Conservation (phyloP, 2,329 filamentous ascomycete species). For the Zopfia rhizophila region DNA sequence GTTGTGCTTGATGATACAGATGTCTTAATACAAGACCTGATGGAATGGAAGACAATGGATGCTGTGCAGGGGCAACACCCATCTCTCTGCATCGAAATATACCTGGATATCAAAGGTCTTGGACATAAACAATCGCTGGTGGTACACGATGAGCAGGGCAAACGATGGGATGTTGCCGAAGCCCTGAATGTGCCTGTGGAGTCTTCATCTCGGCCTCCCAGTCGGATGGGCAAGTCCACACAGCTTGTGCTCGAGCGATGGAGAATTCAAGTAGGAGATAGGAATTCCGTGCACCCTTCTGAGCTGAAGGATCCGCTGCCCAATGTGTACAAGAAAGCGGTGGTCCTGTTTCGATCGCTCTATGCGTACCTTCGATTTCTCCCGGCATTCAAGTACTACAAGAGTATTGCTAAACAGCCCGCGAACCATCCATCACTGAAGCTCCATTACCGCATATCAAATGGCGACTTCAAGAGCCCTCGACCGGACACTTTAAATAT, state of each 20-base stretch:
- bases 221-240: slow-evolving; percentile 58
- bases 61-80: slow-evolving; percentile 80
- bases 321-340: slow-evolving; percentile 95
- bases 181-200: slow-evolving; percentile 74
- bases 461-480: slow-evolving; percentile 64
- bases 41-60: slow-evolving; percentile 83
- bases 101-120: slow-evolving; percentile 81
- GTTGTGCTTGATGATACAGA: slow-evolving; percentile 94
- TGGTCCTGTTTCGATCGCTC: slow-evolving; percentile 91
- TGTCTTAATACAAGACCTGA: slow-evolving; percentile 82
- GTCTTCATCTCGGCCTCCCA: slow-evolving; percentile 59
- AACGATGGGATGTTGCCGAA: slow-evolving; percentile 91
- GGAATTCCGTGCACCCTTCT: slow-evolving; percentile 62
- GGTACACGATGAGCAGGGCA: slow-evolving; percentile 86
- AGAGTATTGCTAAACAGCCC: slow-evolving; percentile 76
- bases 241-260: slow-evolving; percentile 92
- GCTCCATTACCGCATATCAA: slow-evolving; percentile 82
- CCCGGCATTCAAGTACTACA: slow-evolving; percentile 86
- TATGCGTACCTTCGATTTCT: slow-evolving; percentile 84
- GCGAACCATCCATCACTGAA: slow-evolving; percentile 71
- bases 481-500: slow-evolving; percentile 75
- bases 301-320: slow-evolving; percentile 73
- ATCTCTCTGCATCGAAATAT: slow-evolving; percentile 89
- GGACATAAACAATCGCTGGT: slow-evolving; percentile 88
- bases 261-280: slow-evolving; percentile 81